These are phyloP conservation scores for Stagonosporopsis chrysanthemi DNA, from an alignment of 2,329 filamentous ascomycete species.

Conservation along the genomic window DNA sequence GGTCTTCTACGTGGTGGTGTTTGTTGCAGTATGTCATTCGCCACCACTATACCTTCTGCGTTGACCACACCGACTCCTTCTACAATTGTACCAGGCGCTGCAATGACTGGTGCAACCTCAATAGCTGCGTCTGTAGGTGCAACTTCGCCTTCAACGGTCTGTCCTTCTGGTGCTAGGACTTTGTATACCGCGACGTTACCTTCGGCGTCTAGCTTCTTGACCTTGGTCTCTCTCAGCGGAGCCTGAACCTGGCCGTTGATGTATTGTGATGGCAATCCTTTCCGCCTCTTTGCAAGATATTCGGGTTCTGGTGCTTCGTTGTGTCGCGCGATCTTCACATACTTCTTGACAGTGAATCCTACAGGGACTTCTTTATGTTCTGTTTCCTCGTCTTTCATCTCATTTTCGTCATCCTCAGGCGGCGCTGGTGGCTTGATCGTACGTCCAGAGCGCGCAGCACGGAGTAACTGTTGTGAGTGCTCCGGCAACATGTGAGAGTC, in stretches of 20 bases:
- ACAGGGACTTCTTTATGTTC: constrained; percentile 55
- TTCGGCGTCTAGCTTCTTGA: constrained; percentile 75
- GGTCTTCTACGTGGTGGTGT: constrained; percentile 68
- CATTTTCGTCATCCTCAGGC: constrained; percentile 70
- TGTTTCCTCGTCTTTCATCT: constrained; percentile 54
- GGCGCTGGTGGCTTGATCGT: constrained; percentile 76
- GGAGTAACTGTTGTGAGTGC: constrained; percentile 82
- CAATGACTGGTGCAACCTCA: constrained; percentile 54
- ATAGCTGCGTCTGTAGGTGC: constrained; percentile 62
- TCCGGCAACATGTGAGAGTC: constrained; percentile 79
- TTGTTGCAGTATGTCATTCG: constrained; percentile 54
- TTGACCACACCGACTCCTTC: constrained; percentile 68
- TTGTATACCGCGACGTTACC: constrained; percentile 87
- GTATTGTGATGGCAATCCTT: constrained; percentile 62
- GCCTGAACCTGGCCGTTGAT: constrained; percentile 32
- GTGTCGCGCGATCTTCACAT: constrained; percentile 64
- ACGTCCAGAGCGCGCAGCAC: constrained; percentile 78
- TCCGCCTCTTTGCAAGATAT: constrained; percentile 68
- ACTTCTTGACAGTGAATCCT: constrained; percentile 65
- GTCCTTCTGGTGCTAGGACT: constrained; percentile 80
- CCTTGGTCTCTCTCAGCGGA: constrained; percentile 77
- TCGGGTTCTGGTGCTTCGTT: constrained; percentile 66
- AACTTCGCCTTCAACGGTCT: constrained; percentile 82
- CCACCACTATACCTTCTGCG: constrained; percentile 66
- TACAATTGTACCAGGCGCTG: constrained; percentile 66